Evolutionary conservation across 2,329 filamentous ascomycete species (phyloP), one percentile per base, ranked within the genome.

Genomic region (Aspergillus floridensis): DNA sequence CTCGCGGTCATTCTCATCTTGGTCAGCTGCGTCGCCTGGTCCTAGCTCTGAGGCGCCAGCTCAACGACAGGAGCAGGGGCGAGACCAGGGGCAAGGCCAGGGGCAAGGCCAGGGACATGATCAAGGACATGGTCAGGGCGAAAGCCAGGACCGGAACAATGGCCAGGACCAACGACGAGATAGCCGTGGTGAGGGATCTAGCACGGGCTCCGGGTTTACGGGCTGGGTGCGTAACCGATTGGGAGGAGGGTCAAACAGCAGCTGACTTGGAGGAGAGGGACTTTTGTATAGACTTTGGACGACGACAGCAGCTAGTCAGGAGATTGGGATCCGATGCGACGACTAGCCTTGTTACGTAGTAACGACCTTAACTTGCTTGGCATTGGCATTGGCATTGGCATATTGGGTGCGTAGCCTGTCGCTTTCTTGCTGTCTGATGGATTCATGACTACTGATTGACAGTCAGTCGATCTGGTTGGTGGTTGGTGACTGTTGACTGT

Each of bases 221-320:
- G 63, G 63, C 6, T 71, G 69, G 69, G 56, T 71, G 16, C 67
- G 69, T 44, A 69, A 62, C 59, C 68, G 58, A 51, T 64, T 71
- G 58, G 67, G 69, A 21, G 65, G 68, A 31, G 58, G 38, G 16
- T 16, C 58, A 14, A 56, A 53, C 50, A 64, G 58, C 52, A 63
- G 47, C 59, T 61, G 53, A 41, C 1, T 8, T n/a, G 38, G 38
- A 8, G 16, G 2, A 1, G 16, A 8, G 16, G 6, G 5, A 16
- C 32, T 41, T n/a, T 41, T 19, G 38, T 41, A 41, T 41, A 41
- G 38, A 41, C 38, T 41, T 29, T 41, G 38, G 16, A 19, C 16
- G 6, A 35, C 6, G 38, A 14, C 38, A 29, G 26, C 38, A 41
- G 38, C 38, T 41, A n/a, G 38, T 19, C 38, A 41, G 38, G 14